These are phyloP conservation scores for Trypanosoma congolense DNA, from an alignment of 208 protist genomes.

Conservation along the genomic window DNA sequence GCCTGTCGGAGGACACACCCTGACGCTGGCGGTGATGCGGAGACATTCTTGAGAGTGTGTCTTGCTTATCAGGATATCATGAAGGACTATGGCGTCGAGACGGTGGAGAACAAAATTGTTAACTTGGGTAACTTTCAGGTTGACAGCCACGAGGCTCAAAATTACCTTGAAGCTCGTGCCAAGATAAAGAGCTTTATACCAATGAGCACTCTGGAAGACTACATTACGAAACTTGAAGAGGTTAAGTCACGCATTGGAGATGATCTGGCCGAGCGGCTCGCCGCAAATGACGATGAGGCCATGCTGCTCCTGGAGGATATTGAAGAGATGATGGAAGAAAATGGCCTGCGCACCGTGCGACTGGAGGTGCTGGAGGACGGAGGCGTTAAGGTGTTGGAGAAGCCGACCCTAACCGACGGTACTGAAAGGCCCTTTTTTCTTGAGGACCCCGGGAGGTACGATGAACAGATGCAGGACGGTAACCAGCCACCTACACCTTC, in stretches of 20 bases:
- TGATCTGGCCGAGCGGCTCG: constrained; percentile 52
- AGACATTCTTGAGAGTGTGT: constrained; percentile 67
- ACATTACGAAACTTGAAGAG: constrained; percentile 75
- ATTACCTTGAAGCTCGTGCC: constrained; percentile 68
- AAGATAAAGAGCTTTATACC: constrained; percentile 75
- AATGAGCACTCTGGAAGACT: constrained; percentile 75
- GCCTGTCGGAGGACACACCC: constrained; percentile 74
- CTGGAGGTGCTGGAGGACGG: constrained; percentile 66
- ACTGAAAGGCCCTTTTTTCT: constrained; percentile 68
- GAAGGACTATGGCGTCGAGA: constrained; percentile 86
- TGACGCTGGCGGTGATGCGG: constrained; percentile 74
- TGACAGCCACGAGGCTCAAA: constrained; percentile 63
- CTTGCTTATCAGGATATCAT: constrained; percentile 83
- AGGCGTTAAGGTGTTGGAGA: constrained; percentile 40
- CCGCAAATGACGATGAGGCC: constrained; percentile 62
- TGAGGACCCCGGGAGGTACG: constrained; percentile 2
- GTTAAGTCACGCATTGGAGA: constrained; percentile 59
- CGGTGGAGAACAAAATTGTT: constrained; percentile 77
- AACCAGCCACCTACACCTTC: background rate
- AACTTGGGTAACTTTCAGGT: constrained; percentile 82
- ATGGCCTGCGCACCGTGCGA: constrained; percentile 69
- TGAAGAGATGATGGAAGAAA: constrained; percentile 78
- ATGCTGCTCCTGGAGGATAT: constrained; percentile 87
- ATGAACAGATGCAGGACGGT: background rate
- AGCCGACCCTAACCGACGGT: constrained; percentile 56